These are phyloP conservation scores for Saccharomyces hybrid DNA, from an alignment of 1,139 yeast genomes.

Conservation along the genomic window DNA sequence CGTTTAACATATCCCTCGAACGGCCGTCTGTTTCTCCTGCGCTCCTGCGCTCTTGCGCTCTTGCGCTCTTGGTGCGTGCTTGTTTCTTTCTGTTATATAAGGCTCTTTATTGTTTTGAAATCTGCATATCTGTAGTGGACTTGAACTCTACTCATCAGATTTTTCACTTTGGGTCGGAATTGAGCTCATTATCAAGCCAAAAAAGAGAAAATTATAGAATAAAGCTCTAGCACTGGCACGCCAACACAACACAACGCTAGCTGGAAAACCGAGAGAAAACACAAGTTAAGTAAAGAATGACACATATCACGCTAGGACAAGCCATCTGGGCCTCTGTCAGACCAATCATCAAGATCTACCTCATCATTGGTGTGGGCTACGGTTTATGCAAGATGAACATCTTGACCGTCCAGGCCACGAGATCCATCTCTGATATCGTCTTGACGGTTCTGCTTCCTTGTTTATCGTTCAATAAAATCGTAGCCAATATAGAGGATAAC, in stretches of 20 bases:
- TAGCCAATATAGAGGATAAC: constrained; percentile 57
- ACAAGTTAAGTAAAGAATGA: neutral
- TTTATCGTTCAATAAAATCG: constrained; percentile 71
- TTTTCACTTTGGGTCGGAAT: neutral
- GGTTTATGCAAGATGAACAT: constrained; percentile 57
- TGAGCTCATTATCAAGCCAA: neutral
- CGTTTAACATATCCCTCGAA: neutral
- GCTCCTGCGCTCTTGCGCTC: neutral
- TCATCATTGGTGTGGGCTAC: constrained; percentile 70
- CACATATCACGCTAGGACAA: constrained; percentile 43
- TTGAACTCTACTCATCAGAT: neutral
- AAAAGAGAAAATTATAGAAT: neutral
- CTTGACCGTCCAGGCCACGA: constrained; percentile 66
- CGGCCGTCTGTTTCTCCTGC: neutral
- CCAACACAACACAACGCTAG: neutral
- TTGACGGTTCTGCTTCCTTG: constrained; percentile 70
- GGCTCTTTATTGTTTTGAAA: neutral
- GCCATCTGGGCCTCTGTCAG: constrained; percentile 78
- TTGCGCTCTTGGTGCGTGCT: neutral
- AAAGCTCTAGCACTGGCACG: neutral
- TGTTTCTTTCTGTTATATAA: neutral
- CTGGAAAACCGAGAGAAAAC: neutral
- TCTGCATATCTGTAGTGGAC: neutral
- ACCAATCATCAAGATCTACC: constrained; percentile 83
- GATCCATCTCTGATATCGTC: constrained; percentile 63